These are phyloP conservation scores for Lumnitzera littorea DNA, from an alignment of 345 rosid species.

Conservation along the genomic window DNA sequence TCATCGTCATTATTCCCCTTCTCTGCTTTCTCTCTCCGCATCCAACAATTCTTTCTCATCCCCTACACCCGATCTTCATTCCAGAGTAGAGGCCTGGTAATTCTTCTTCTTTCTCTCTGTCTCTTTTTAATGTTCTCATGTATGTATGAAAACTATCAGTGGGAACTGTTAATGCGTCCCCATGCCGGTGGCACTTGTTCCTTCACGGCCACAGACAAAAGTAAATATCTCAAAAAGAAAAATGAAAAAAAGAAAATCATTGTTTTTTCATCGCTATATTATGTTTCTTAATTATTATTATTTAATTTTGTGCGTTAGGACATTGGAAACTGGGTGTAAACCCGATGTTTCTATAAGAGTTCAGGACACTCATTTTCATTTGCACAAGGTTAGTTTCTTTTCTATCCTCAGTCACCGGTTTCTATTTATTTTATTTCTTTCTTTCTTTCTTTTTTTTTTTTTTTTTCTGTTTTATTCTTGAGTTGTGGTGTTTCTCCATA, in stretches of 20 bases:
- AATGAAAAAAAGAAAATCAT: not conserved
- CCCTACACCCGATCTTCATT: conserved; percentile 31
- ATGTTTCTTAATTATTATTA: not conserved
- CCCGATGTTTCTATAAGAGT: conserved; percentile 58
- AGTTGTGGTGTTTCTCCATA: no score
- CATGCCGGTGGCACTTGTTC: not conserved
- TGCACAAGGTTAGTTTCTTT: conserved; percentile 52
- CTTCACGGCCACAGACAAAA: not conserved
- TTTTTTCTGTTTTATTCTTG: not conserved
- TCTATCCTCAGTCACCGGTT: not conserved
- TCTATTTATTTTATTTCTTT: not conserved
- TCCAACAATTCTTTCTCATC: conserved; percentile 23
- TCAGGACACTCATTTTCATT: conserved; percentile 52
- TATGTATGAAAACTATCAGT: not conserved
- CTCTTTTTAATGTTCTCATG: not conserved
- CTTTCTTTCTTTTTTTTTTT: not conserved
- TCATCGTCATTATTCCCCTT: conserved; percentile 20
- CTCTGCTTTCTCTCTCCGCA: conserved; percentile 10
- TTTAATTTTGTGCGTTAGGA: conserved; percentile 24
- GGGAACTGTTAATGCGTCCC: not conserved
- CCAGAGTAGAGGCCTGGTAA: conserved; percentile 58
- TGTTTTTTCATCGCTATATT: no score
- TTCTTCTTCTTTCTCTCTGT: not conserved
- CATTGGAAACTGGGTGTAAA: conserved; percentile 34
- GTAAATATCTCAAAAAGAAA: not conserved